Base-by-base conservation (phyloP, 495 filamentous ascomycete genomes). In the Antarctomyces pellizariae region DNA sequence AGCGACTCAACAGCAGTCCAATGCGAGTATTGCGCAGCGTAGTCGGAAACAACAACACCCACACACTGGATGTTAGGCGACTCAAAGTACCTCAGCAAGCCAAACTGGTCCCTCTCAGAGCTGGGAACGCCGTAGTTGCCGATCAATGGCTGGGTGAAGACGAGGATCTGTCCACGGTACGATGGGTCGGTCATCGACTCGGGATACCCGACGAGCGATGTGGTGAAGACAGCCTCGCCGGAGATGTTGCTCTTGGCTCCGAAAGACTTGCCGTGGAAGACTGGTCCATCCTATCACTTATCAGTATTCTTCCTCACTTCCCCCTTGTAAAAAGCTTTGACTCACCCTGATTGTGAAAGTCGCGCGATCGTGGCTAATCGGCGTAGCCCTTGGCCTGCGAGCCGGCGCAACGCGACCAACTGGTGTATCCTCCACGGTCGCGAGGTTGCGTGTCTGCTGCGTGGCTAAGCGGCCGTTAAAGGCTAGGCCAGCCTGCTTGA, bases 161-260 rank as follows among this genome's bases (percentile, higher is more conserved):
- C 84, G 40, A 92, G 57, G 32, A 95, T 95, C 56, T 99, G 89
- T 23, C 89, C 89, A 38, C 89, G 82, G 61, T 99, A 99, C 16
- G 86, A 95, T 20, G 86, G 89, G 42, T 95, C 89, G 44, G 86
- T 95, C 67, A 99, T 68, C 23, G 84, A 92, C 56, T 97, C 89
- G 34, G 86, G 86, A 46, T 97, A 97, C 33, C 79, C 82, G 33
- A 92, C 83, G 32, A 83, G 60, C 15, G 76, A 84, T 29, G 79
- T 90, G 35, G 79, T 92, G 65, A 91, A 91, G 40, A 90, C 80
- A 23, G 83, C 82, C 52, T 93, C 82, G 32, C 82, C 83, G 33
- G 75, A 80, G 45, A 86, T 75, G 63, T 84, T 91, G 42, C 71
- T 62, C 47, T 78, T 76, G 36, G 82, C 82, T 36, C 82, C 82